These are phyloP conservation scores for Tetrahymena thermophila DNA, from an alignment of 73 alveolate species.

Conservation along the genomic window DNA sequence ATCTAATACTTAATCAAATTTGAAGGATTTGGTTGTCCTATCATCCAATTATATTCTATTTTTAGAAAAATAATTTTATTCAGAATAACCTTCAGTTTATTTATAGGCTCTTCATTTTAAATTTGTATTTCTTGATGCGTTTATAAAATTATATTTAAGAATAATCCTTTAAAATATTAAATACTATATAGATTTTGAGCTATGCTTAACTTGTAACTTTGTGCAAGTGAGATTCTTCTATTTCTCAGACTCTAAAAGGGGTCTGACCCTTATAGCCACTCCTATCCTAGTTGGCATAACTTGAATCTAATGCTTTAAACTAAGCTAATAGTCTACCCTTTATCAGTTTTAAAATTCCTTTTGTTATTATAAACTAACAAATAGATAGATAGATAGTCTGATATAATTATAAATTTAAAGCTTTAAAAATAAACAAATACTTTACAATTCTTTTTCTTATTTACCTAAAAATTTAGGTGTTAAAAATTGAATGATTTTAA, in stretches of 20 bases:
- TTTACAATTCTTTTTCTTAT: neutral
- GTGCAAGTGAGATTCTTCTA: slow-evolving; percentile 29
- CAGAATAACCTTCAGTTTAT: no score
- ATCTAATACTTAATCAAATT: slow-evolving; percentile 69
- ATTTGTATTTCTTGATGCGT: neutral
- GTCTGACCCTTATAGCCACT: slow-evolving; percentile 67
- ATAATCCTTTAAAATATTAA: neutral
- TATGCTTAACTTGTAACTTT: slow-evolving; percentile 51
- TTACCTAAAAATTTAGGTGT: neutral
- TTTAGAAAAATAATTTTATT: neutral
- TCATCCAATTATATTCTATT: slow-evolving; percentile 10
- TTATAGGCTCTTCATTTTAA: neutral
- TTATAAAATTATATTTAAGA: neutral
- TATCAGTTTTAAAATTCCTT: neutral
- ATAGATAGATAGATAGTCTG: neutral
- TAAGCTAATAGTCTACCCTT: neutral
- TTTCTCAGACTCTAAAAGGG: slow-evolving; percentile 40
- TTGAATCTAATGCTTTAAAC: neutral
- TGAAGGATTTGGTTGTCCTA: slow-evolving; percentile 56
- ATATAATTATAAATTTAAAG: neutral
- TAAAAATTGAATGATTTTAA: neutral
- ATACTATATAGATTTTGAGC: slow-evolving; percentile 39
- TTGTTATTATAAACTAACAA: neutral
- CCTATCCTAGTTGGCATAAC: slow-evolving; percentile 28
- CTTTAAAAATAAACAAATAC: neutral